These are phyloP conservation scores for Melanopsichium pennsylvanicum DNA, from an alignment of 1,284 basidiomycete species.

Conservation along the genomic window DNA sequence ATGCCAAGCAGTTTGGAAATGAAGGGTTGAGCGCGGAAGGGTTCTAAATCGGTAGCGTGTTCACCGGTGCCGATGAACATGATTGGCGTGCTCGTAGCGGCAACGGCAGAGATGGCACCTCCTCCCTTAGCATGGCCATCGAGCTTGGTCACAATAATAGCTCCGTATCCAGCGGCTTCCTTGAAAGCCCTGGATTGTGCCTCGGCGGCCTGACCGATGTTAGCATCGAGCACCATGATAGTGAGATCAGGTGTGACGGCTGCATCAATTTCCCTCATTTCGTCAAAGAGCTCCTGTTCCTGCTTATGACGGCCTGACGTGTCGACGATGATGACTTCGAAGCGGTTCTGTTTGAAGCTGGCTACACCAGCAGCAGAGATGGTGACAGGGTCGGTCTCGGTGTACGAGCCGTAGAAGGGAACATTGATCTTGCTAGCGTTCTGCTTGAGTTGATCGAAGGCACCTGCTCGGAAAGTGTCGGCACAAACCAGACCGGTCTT, in stretches of 20 bases:
- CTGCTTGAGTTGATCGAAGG: slow-evolving; percentile 94
- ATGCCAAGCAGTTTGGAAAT: slow-evolving; percentile 94
- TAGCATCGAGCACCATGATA: slow-evolving; percentile 69
- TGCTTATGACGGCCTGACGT: slow-evolving; percentile 97
- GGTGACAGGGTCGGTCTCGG: slow-evolving; percentile 95
- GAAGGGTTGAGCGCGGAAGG: slow-evolving; percentile 94
- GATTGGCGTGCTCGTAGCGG: slow-evolving; percentile 97
- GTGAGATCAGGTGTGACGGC: slow-evolving; percentile 81
- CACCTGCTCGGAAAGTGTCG: slow-evolving; percentile 98
- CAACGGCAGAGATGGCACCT: slow-evolving; percentile 98
- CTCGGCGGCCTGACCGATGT: slow-evolving; percentile 90
- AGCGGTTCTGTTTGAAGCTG: slow-evolving; percentile 96
- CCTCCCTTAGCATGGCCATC: slow-evolving; percentile 99
- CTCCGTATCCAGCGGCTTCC: slow-evolving; percentile 95
- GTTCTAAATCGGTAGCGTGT: slow-evolving; percentile 93
- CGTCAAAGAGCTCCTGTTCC: slow-evolving; percentile 93
- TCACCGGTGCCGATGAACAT: slow-evolving; percentile 98
- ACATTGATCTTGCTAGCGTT: slow-evolving; percentile 97
- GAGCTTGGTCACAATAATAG: slow-evolving; percentile 99
- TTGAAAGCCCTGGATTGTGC: slow-evolving; percentile 96
- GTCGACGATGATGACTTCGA: slow-evolving; percentile 99
- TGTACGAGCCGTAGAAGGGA: slow-evolving; percentile 98
- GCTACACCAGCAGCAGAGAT: slow-evolving; percentile 93
- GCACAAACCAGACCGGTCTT: slow-evolving; percentile 98
- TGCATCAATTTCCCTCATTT: slow-evolving; percentile 95